Evolutionary conservation across 2,329 filamentous ascomycete species (phyloP).

Genomic region (Claviceps lovelessii): DNA sequence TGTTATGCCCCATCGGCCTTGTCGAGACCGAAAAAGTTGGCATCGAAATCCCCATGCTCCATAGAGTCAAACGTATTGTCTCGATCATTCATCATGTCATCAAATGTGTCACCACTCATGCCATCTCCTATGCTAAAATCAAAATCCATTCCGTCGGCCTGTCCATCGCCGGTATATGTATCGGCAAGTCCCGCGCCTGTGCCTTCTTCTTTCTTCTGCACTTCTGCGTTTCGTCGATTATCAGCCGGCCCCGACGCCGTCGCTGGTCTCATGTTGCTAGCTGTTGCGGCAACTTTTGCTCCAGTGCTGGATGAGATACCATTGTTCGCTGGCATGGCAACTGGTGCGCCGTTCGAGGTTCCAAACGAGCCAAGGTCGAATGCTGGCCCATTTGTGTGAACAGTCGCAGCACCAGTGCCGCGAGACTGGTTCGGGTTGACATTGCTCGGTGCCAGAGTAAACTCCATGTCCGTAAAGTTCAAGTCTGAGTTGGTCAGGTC

Average conservation of each 20-base stretch:
- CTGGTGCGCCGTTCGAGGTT: constrained; percentile 17
- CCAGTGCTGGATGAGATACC: constrained; percentile 14
- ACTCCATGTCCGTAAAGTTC: constrained; percentile 43
- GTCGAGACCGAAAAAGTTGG: constrained; percentile 30
- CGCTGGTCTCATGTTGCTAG: constrained; percentile 1
- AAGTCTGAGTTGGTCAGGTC: constrained; percentile 22
- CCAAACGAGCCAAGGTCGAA: constrained; percentile 34
- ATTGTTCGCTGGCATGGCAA: constrained; percentile 16
- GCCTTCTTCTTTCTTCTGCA: constrained; percentile 16
- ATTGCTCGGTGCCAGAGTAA: constrained; percentile 33
- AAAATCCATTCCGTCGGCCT: constrained; percentile 23
- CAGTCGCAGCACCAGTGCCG: background rate
- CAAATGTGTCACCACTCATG: constrained; percentile 28
- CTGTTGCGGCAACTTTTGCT: constrained; percentile 8
- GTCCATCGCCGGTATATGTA: constrained; percentile 31
- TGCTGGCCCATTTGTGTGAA: constrained; percentile 20
- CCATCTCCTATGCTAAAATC: constrained; percentile 18
- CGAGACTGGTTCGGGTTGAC: constrained; percentile 13
- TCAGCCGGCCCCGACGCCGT: constrained; percentile 1
- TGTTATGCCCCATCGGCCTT: constrained; percentile 11
- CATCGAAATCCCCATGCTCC: constrained; percentile 33
- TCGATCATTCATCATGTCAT: constrained; percentile 34
- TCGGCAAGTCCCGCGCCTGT: constrained; percentile 25
- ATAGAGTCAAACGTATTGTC: constrained; percentile 26
- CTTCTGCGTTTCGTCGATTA: constrained; percentile 6